Evolutionary conservation across 2,329 filamentous ascomycete genomes (phyloP).

Genomic region (Arthrobotrys sinensis): DNA sequence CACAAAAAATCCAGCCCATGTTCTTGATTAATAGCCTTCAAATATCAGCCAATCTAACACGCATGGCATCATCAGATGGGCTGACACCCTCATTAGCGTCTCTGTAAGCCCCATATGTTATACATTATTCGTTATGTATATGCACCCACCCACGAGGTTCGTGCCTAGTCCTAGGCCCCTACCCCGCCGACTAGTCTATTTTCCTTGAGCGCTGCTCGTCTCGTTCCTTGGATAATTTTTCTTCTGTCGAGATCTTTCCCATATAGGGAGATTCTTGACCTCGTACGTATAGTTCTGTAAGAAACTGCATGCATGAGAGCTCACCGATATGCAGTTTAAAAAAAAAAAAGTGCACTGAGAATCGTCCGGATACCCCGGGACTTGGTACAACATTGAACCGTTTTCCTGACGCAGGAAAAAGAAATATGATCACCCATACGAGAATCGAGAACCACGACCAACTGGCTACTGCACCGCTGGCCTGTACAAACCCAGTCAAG

Average conservation of each 20-base stretch:
- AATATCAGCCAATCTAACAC: conserved; percentile 27
- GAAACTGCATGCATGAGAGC: conserved; percentile 46
- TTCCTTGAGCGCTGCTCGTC: conserved; percentile 1
- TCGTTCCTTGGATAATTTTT: neutral
- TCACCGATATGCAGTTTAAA: conserved; percentile 24
- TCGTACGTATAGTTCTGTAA: conserved; percentile 20
- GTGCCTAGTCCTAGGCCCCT: conserved; percentile 22
- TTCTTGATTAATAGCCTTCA: conserved; percentile 2
- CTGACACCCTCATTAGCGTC: conserved; percentile 32
- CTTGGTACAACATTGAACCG: conserved; percentile 10
- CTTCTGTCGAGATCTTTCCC: conserved; percentile 29
- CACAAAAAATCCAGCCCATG: conserved; percentile 13
- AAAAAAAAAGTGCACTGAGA: conserved; percentile 9
- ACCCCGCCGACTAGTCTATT: conserved; percentile 22
- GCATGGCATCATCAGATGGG: conserved; percentile 28
- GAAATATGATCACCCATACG: conserved; percentile 8
- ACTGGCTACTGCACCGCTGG: conserved; percentile 11
- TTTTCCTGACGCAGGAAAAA: conserved; percentile 14
- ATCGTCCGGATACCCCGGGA: conserved; percentile 19
- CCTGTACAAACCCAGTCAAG: conserved; percentile 1
- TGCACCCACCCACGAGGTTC: conserved; percentile 23
- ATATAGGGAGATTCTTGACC: conserved; percentile 31
- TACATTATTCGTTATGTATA: conserved; percentile 25
- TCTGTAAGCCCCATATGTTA: conserved; percentile 26
- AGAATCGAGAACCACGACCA: neutral